Conservation (phyloP, 2,329 filamentous ascomycete genomes). For the Anthostomella pinea region DNA sequence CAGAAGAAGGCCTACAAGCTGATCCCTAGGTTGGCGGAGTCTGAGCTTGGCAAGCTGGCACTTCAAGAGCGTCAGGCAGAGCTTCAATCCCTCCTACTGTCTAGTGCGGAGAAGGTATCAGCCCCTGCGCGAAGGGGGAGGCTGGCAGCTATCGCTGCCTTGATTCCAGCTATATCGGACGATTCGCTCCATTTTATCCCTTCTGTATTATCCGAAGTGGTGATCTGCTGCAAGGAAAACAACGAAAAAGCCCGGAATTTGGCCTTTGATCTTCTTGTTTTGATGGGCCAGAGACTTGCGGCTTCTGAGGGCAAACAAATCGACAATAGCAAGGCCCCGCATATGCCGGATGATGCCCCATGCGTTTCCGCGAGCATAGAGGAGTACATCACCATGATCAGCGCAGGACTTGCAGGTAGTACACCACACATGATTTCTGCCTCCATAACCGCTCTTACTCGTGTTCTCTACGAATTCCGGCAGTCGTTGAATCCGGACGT, state of each 20-base stretch:
- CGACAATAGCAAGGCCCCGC: slow-evolving; percentile 79
- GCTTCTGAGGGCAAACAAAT: slow-evolving; percentile 67
- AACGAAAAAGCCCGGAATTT: slow-evolving; percentile 90
- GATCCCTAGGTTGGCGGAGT: slow-evolving; percentile 84
- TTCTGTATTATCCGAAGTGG: slow-evolving; percentile 85
- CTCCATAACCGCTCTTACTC: slow-evolving; percentile 89
- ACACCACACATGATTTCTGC: slow-evolving; percentile 98
- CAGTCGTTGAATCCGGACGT: slow-evolving; percentile 64
- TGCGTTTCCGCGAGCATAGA: slow-evolving; percentile 78
- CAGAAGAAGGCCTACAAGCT: slow-evolving; percentile 99
- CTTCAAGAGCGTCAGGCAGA: slow-evolving; percentile 73
- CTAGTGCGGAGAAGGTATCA: slow-evolving; percentile 79
- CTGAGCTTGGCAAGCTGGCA: slow-evolving; percentile 72
- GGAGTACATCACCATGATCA: slow-evolving; percentile 98
- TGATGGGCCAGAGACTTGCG: slow-evolving; percentile 79
- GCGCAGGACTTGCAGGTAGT: slow-evolving; percentile 85
- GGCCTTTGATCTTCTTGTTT: slow-evolving; percentile 85
- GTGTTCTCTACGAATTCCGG: slow-evolving; percentile 92
- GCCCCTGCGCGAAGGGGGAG: slow-evolving; percentile 84
- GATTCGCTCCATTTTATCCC: slow-evolving; percentile 90
- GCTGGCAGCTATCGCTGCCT: slow-evolving; percentile 74
- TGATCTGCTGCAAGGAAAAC: slow-evolving; percentile 95
- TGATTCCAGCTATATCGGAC: slow-evolving; percentile 75
- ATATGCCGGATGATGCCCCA: slow-evolving; percentile 80
- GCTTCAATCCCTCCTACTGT: slow-evolving; percentile 76